Percentiles rank a stretch among this genome's conserved stretches.
phyloP scores from a whole-genome alignment of 2,329 filamentous ascomycete genomes.

The Phaeosphaeria sp. region DNA sequence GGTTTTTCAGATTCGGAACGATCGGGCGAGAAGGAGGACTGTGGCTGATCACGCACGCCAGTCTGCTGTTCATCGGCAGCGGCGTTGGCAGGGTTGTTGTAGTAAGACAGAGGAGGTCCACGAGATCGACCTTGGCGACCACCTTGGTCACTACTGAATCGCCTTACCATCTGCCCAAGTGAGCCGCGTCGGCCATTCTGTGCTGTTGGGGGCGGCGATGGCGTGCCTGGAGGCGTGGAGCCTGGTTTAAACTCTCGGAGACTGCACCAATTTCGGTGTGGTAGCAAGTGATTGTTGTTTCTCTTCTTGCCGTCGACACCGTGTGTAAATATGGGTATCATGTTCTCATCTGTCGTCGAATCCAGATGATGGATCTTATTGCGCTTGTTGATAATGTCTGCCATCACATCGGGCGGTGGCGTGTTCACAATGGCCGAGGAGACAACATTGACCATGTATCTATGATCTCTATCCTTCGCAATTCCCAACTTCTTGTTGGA shows the following conservation, averaged over 20 bases:
- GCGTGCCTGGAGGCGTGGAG: conserved; percentile 72
- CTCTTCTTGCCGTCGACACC: conserved; percentile 88
- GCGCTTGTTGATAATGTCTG: conserved; percentile 89
- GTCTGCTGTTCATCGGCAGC: conserved; percentile 39
- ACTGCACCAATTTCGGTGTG: conserved; percentile 93
- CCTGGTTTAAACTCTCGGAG: conserved; percentile 86
- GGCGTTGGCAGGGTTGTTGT: conserved; percentile 45
- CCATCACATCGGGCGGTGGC: conserved; percentile 85
- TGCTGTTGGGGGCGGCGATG: conserved; percentile 42
- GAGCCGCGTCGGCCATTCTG: conserved; percentile 29
- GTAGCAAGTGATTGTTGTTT: conserved; percentile 89
- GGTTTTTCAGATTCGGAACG: conserved; percentile 35
- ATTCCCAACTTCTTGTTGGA: conserved; percentile 77
- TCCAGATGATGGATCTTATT: conserved; percentile 77
- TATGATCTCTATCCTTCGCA: conserved; percentile 87
- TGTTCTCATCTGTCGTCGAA: conserved; percentile 83
- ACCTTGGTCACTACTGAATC: conserved; percentile 43
- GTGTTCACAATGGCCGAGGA: conserved; percentile 94
- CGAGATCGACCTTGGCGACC: conserved; percentile 33
- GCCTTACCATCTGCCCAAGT: conserved; percentile 51
- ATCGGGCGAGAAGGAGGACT: conserved; percentile 47
- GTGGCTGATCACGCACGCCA: conserved; percentile 27
- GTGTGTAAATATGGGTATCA: conserved; percentile 91
- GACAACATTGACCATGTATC: conserved; percentile 96
- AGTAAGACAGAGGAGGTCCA: conserved; percentile 47